Conservation (phyloP, 768 basidiomycete genomes). For the Amylocystis lapponica region DNA sequence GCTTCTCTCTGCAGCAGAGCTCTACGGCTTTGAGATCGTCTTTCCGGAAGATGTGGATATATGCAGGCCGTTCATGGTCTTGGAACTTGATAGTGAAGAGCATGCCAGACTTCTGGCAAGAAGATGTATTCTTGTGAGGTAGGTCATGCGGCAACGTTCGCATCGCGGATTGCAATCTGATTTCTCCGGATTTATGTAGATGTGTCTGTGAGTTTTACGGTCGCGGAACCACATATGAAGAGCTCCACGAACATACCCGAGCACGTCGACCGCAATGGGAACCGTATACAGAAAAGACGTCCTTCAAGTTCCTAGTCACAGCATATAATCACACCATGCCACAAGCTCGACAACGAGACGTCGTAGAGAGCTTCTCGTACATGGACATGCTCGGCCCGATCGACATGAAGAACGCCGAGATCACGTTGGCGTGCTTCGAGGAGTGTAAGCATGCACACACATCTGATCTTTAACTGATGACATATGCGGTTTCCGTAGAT, state of each 20-base stretch:
- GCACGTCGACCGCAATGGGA: conserved; percentile 45
- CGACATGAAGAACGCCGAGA: conserved; percentile 73
- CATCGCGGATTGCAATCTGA: not conserved
- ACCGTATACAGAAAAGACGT: conserved; percentile 54
- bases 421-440: conserved; percentile 72
- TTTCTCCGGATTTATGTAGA: conserved; percentile 36
- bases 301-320: conserved; percentile 77
- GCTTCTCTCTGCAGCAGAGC: conserved; percentile 68
- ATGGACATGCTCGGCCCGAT: conserved; percentile 82
- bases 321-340: conserved; percentile 74
- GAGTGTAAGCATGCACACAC: conserved; percentile 60
- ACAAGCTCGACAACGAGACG: conserved; percentile 52
- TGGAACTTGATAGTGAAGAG: conserved; percentile 62
- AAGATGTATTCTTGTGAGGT: conserved; percentile 85
- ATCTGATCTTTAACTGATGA: not conserved
- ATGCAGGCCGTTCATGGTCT: conserved; percentile 67
- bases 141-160: conserved; percentile 19
- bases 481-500: conserved; percentile 31
- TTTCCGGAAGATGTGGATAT: conserved; percentile 42
- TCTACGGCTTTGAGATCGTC: conserved; percentile 57
- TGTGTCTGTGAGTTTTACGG: conserved; percentile 77
- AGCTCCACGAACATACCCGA: conserved; percentile 55
- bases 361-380: conserved; percentile 79
- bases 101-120: conserved; percentile 69
- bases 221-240: conserved; percentile 60